These are phyloP conservation scores for Rhizopus stolonifer DNA, from an alignment of 371 early-diverging fungal species.

Conservation along the genomic window DNA sequence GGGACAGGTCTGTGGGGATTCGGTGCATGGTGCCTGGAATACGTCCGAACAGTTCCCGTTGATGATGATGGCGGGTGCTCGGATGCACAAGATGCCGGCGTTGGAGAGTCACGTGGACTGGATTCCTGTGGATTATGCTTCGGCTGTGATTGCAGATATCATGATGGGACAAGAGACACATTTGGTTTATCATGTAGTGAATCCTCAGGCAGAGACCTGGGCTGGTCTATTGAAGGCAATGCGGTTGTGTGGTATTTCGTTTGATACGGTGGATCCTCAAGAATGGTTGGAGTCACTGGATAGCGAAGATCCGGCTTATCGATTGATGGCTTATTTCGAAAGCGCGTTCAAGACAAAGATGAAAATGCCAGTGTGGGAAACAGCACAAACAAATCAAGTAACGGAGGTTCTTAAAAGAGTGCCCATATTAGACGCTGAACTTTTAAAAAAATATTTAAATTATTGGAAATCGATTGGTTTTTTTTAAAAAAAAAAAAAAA, in stretches of 20 bases:
- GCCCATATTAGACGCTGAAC: background rate
- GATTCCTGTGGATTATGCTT: constrained; percentile 37
- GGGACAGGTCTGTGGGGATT: constrained; percentile 50
- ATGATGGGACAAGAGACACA: constrained; percentile 14
- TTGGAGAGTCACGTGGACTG: constrained; percentile 32
- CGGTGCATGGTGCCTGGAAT: constrained; percentile 44
- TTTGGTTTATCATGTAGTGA: constrained; percentile 38
- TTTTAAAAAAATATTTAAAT: background rate
- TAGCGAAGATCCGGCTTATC: constrained; percentile 38
- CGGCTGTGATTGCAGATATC: constrained; percentile 29
- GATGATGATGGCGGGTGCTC: constrained; percentile 38
- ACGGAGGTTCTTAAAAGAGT: constrained; percentile 18
- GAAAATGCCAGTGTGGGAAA: constrained; percentile 30
- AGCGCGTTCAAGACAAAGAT: constrained; percentile 14
- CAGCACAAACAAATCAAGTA: constrained; percentile 8
- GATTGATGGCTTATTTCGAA: constrained; percentile 32
- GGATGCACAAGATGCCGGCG: constrained; percentile 28
- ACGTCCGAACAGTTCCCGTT: constrained; percentile 36
- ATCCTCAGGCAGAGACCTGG: constrained; percentile 28
- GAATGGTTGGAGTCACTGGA: constrained; percentile 32
- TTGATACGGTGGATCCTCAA: constrained; percentile 23
- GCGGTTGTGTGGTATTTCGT: constrained; percentile 24
- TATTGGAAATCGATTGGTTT: constrained; percentile 25
- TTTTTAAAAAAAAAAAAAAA: background rate
- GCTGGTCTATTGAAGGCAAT: constrained; percentile 21